A percentile compares a stretch with the other conserved stretches of the same genome.
These are phyloP conservation scores for Salvia splendens DNA, from an alignment of 257 asterid species.

Conservation along the genomic window DNA sequence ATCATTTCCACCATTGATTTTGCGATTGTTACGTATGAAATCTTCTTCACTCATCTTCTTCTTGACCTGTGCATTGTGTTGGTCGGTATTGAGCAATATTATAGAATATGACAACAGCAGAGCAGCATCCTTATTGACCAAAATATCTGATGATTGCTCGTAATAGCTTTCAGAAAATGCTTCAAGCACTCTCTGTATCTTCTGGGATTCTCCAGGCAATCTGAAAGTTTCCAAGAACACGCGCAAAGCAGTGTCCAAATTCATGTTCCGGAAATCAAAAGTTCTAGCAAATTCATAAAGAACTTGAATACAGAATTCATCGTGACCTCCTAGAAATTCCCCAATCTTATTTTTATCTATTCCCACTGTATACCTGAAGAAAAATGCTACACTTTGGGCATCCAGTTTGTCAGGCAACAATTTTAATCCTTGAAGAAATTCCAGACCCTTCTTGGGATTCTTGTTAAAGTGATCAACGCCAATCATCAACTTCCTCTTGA, in stretches of 20 bases:
- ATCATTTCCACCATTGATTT: slow-evolving; percentile 88
- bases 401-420: slow-evolving; percentile 77
- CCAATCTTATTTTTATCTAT: slow-evolving; percentile 81
- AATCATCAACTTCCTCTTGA: slow-evolving; percentile 70
- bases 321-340: slow-evolving; percentile 86
- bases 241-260: slow-evolving; percentile 84
- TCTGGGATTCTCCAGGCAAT: slow-evolving; percentile 96
- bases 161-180: slow-evolving; percentile 89
- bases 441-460: slow-evolving; percentile 84
- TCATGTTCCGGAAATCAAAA: slow-evolving; percentile 73
- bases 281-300: slow-evolving; percentile 84
- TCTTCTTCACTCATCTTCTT: slow-evolving; percentile 96
- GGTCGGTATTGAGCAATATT: slow-evolving; percentile 93
- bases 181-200: slow-evolving; percentile 92
- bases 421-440: slow-evolving; percentile 67
- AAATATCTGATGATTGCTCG: slow-evolving; percentile 75
- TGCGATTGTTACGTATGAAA: slow-evolving; percentile 83
- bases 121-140: slow-evolving; percentile 88
- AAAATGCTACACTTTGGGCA: slow-evolving; percentile 70
- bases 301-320: slow-evolving; percentile 78
- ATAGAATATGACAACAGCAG: slow-evolving; percentile 83
- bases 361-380: slow-evolving; percentile 76
- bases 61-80: slow-evolving; percentile 89
- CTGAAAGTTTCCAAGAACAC: slow-evolving; percentile 85
- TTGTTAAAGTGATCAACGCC: slow-evolving; percentile 90